Percentiles rank a stretch among this genome's conserved stretches.
phyloP scores from a whole-genome alignment of 139 green algal species.

The Closterium sp. region DNA sequence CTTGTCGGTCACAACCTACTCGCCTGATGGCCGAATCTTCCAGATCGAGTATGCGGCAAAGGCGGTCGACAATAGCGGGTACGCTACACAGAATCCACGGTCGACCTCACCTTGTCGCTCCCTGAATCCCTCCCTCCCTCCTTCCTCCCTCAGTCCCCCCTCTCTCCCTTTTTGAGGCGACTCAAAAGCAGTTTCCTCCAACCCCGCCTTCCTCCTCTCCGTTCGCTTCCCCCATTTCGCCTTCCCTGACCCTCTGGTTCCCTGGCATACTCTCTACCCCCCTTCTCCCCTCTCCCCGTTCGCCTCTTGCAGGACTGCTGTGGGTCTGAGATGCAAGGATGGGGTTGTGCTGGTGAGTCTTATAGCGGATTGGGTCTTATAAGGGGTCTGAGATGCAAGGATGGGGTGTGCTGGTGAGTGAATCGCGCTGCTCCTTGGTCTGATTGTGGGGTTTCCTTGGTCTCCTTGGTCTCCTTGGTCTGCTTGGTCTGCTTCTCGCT shows the following conservation, averaged over 20 bases:
- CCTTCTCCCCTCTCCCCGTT: background rate
- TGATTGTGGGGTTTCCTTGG: background rate
- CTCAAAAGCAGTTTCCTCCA: too few relatives aligned
- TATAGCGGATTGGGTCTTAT: background rate
- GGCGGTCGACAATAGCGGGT: constrained; percentile 96
- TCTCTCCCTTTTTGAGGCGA: too few relatives aligned
- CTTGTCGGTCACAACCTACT: constrained; percentile 92
- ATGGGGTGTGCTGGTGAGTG: background rate
- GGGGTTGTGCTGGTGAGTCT: constrained; percentile 88
- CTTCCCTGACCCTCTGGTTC: constrained; percentile 34
- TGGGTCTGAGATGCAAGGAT: constrained; percentile 93
- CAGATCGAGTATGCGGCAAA: constrained; percentile 98
- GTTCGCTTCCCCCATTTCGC: too few relatives aligned
- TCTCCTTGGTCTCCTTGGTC: too few relatives aligned
- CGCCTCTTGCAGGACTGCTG: constrained; percentile 72
- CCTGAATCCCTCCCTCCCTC: constrained; percentile 19
- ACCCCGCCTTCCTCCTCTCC: too few relatives aligned
- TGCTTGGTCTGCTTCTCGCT: too few relatives aligned
- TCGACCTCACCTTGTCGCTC: background rate
- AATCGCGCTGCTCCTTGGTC: too few relatives aligned
- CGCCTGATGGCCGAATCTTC: constrained; percentile 94
- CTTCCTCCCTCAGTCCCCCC: too few relatives aligned
- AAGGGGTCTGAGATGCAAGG: background rate
- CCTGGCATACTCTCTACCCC: background rate
- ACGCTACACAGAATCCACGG: constrained; percentile 1